Base-by-base conservation (phyloP, 2,329 filamentous ascomycete species). In the Hypoxylon rubiginosum region DNA sequence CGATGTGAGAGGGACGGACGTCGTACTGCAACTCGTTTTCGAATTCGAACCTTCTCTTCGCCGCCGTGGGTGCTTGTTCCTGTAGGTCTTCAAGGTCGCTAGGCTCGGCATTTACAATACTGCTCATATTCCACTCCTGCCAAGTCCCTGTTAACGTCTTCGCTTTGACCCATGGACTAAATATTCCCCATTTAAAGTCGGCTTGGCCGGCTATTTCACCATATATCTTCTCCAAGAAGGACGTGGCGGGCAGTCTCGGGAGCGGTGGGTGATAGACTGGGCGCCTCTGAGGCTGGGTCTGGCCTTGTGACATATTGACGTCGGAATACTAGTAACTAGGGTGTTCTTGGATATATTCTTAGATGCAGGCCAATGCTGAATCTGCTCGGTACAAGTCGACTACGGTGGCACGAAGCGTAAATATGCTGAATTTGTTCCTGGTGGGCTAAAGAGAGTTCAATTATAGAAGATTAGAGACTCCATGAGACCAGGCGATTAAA, bases 1-100 rank as follows among this genome's bases (percentile, higher is more conserved):
- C 71, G 48, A 75, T 64, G 9, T 62, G 72, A 21, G 71, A 46
- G 2, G 74, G 73, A 43, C 71, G 71, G 41, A 57, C 46, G 17
- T 73, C 71, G 0, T 41, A 9, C 0, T 24, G 43, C 11, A 68
- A 8, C 17, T 70, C 66, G 3, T 43, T 24, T 10, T 53, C 46
- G 34, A 50, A 53, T 5, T 34, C 8, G 24, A 34, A 36, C 2
- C 7, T 19, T 28, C 13, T 51, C 21, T 7, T 10, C 21, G 28
- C 4, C 13, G 11, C 10, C 32, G 19, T 19, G 15, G 10, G 46
- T 7, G 7, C 7, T n/a, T n/a, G 43, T 4, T n/a, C 13, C 5
- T 6, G 24, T 24, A 17, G 11, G 7, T n/a, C 4, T 49, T 17
- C 24, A 17, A 53, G 49, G 8, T 50, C 60, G 2, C 4, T 11